These are phyloP conservation scores for Hypoxylon subgilvum DNA, from an alignment of 495 filamentous ascomycete genomes.

Conservation along the genomic window DNA sequence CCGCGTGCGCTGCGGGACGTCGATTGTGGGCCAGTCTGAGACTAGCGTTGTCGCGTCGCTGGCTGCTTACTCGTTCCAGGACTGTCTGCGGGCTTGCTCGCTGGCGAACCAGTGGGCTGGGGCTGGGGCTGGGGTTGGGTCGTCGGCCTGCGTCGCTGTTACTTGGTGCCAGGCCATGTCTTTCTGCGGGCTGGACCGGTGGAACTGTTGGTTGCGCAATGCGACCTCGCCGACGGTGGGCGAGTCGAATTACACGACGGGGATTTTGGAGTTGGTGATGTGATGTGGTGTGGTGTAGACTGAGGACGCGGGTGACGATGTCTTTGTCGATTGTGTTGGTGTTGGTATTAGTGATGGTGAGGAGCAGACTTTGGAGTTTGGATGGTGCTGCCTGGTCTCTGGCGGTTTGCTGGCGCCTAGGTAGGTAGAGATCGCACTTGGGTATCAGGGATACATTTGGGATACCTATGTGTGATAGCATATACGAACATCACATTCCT, in stretches of 20 bases:
- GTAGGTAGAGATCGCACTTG: too few relatives aligned
- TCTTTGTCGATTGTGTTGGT: too few relatives aligned
- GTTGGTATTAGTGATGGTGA: too few relatives aligned
- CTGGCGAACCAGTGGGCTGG: background rate
- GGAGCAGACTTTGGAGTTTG: too few relatives aligned
- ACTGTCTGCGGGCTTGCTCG: background rate
- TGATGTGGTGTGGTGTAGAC: too few relatives aligned
- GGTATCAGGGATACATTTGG: too few relatives aligned
- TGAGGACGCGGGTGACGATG: too few relatives aligned
- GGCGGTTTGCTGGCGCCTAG: too few relatives aligned
- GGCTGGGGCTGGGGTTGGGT: background rate
- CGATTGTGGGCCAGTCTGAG: background rate
- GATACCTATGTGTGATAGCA: too few relatives aligned
- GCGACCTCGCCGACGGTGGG: background rate
- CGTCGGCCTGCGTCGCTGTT: background rate
- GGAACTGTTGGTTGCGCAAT: constrained; percentile 1
- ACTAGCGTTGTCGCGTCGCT: background rate
- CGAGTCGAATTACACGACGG: background rate
- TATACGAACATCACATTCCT: too few relatives aligned
- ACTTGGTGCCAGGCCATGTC: background rate
- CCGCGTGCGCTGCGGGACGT: background rate
- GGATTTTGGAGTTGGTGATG: background rate
- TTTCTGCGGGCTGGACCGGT: background rate
- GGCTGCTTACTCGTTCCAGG: background rate
- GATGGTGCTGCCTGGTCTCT: too few relatives aligned